These are phyloP conservation scores for Cucurbita ficifolia DNA, from an alignment of 306 rosid species.

Conservation along the genomic window DNA sequence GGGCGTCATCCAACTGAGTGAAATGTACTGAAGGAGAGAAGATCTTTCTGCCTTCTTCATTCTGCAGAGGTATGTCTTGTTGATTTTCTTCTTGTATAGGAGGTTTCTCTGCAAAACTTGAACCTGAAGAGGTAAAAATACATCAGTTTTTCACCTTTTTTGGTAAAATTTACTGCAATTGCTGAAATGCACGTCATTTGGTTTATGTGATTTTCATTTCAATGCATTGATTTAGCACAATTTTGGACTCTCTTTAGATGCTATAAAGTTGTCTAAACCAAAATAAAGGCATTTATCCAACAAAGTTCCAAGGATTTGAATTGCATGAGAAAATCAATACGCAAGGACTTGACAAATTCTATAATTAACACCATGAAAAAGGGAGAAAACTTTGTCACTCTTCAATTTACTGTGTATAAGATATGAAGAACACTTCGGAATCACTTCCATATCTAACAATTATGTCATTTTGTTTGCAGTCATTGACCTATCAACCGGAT, in stretches of 20 bases:
- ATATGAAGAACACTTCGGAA: background rate
- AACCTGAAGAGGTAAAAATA: constrained; percentile 40
- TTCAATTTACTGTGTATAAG: background rate
- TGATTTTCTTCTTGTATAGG: constrained; percentile 22
- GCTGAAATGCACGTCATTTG: background rate
- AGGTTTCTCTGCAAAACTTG: constrained; percentile 30
- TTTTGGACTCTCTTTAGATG: background rate
- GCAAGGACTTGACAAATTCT: background rate
- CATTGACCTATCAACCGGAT: background rate
- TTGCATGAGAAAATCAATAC: background rate
- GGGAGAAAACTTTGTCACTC: background rate
- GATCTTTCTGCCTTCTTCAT: constrained; percentile 26
- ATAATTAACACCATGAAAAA: background rate
- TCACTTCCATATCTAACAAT: background rate
- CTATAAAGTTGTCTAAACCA: background rate
- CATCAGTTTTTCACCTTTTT: background rate
- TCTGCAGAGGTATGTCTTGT: constrained; percentile 8
- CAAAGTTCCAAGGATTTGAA: background rate
- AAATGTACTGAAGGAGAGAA: constrained; percentile 31
- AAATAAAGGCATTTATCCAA: background rate
- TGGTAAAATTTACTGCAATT: background rate
- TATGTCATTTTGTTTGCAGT: background rate
- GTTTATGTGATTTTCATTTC: background rate
- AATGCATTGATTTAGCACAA: background rate
- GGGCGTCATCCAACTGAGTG: constrained; percentile 36